These are phyloP conservation scores for Mycosphaerella arachidis DNA, from an alignment of 2,329 filamentous ascomycete genomes.

Conservation along the genomic window DNA sequence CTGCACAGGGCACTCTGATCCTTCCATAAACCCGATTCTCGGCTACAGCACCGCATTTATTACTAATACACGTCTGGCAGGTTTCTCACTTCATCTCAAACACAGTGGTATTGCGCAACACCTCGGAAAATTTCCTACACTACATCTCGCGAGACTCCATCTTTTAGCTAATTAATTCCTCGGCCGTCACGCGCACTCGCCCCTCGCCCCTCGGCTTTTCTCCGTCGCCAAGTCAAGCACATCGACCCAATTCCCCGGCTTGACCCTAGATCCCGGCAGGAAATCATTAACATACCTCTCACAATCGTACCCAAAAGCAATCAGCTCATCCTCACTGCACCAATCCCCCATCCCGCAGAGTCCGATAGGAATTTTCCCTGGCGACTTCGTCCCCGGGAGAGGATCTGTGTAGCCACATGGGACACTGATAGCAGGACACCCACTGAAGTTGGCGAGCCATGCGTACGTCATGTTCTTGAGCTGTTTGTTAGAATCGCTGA, in stretches of 20 bases:
- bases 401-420: slow-evolving; percentile 67
- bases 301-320: slow-evolving; percentile 51
- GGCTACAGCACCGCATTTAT: background rate
- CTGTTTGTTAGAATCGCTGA: slow-evolving; percentile 65
- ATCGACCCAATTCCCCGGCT: slow-evolving; percentile 39
- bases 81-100: background rate
- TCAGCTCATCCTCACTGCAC: slow-evolving; percentile 50
- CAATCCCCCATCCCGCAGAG: slow-evolving; percentile 54
- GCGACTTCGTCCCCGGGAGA: slow-evolving; percentile 34
- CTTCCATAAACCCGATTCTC: background rate
- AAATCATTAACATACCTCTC: slow-evolving; percentile 45
- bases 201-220: background rate
- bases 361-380: slow-evolving; percentile 54
- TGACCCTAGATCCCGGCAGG: slow-evolving; percentile 33
- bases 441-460: slow-evolving; percentile 78
- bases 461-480: slow-evolving; percentile 50
- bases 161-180: too few relatives aligned
- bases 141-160: background rate
- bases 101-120: background rate
- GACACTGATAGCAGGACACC: slow-evolving; percentile 68
- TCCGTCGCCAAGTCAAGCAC: slow-evolving; percentile 28
- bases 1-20: background rate
- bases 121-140: background rate
- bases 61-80: background rate
- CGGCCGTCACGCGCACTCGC: background rate